Evolutionary conservation across 2,329 filamentous ascomycete species (phyloP), one percentile per base, ranked within the genome.

Genomic region (Fusarium nodosum): DNA sequence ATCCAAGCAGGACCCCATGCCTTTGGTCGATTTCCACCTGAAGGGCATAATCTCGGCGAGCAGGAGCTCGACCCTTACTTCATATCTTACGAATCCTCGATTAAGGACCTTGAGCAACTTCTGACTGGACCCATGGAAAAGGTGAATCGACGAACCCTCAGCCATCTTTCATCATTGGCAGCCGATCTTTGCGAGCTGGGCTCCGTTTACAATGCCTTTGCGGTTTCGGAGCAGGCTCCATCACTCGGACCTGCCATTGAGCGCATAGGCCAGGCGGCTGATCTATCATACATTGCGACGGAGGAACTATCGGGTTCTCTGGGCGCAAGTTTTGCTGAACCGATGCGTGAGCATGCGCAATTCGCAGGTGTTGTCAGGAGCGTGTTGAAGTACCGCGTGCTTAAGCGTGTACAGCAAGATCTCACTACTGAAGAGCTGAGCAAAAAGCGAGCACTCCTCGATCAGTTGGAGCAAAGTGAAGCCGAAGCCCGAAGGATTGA

Each of bases 31-130:
- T 97, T 99, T 70, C 96, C 96, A 7, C 91, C 93, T 0, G 90
- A 93, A 28, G 87, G 90, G 3, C 88, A 90, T 66, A 88, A 89
- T 55, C 82, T 98, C 56, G 92, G 88, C 70, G 97, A 99, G 78
- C 90, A 94, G 74, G 95, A 98, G 55, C 85, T 99, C 18, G 96
- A 99, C 75, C 94, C 94, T 3, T 99, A 98, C 79, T 99, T 99
- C 80, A 90, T 95, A 62, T 91, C 93, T 38, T 99, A 97, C 72
- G 97, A 99, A 78, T 86, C 91, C 5, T 95, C 94, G 2, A 97
- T 94, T 12, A 94, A 96, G 77, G 95, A 98, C 70, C 85, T 98
- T 3, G 97, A 99, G 78, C 84, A 91, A 18, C 86, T 98, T 7
- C 85, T 99, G 5, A 94, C 92, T 74, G 96, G 96, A 0, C 94